A percentile compares a stretch with the other conserved stretches of the same genome.
Conservation (phyloP, 768 basidiomycete genomes). For the Leccinum truebloodii region DNA sequence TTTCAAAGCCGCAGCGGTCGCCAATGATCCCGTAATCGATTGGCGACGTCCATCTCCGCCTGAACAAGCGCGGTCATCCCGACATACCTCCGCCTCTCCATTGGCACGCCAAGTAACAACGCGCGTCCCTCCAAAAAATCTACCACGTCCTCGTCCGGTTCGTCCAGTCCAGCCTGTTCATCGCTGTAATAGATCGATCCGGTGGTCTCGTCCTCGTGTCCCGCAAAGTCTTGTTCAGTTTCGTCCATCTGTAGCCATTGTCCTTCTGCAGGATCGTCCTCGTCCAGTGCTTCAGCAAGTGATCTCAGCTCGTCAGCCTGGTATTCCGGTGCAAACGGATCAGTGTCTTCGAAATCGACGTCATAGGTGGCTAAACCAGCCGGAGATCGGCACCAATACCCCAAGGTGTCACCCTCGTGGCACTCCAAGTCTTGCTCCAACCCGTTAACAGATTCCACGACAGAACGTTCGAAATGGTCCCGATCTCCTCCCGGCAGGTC, state of each 20-base stretch:
- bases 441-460: neutral
- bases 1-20: constrained; percentile 54
- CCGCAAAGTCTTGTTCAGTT: neutral
- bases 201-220: neutral
- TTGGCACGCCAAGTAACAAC: constrained; percentile 44
- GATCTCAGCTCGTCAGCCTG: neutral
- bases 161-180: neutral
- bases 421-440: constrained; percentile 5
- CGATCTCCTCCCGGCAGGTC: neutral
- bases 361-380: constrained; percentile 3
- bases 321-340: constrained; percentile 7
- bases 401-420: neutral
- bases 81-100: constrained; percentile 6
- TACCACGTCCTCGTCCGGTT: constrained; percentile 4
- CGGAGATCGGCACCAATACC: constrained; percentile 5
- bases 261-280: constrained; percentile 2
- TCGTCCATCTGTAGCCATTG: neutral
- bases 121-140: constrained; percentile 55
- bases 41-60: constrained; percentile 67
- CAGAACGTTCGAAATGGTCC: neutral
- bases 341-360: neutral
- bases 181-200: constrained; percentile 3
- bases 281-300: neutral
- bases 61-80: constrained; percentile 35
- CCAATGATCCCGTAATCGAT: constrained; percentile 62